Percentiles rank a stretch among this genome's conserved stretches.
Evolutionary conservation across 2,329 filamentous ascomycete species (phyloP).

Genomic region (Fusarium equiseti): DNA sequence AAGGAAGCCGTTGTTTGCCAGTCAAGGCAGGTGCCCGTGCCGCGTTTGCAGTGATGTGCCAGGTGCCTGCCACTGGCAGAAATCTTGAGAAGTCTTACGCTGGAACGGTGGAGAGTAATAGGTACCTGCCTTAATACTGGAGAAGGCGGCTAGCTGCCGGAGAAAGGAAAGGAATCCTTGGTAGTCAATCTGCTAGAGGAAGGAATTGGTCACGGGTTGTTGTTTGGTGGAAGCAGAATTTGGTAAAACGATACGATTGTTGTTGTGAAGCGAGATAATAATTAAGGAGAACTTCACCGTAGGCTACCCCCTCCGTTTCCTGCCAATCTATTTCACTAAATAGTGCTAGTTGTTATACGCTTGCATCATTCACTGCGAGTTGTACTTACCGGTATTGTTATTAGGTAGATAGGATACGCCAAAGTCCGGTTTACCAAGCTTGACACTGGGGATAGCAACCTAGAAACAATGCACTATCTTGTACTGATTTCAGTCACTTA

Average conservation of each 20-base stretch:
- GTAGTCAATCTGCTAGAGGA: neutral
- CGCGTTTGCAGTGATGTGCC: slow-evolving; percentile 10
- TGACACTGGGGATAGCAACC: neutral
- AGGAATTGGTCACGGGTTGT: neutral
- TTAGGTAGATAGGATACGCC: neutral
- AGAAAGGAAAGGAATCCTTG: neutral
- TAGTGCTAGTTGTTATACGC: neutral
- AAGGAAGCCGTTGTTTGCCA: neutral
- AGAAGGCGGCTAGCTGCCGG: neutral
- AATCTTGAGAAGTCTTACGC: neutral
- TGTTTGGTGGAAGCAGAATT: neutral
- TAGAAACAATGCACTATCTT: neutral
- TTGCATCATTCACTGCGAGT: neutral
- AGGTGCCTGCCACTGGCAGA: slow-evolving; percentile 14
- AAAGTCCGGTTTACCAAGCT: neutral
- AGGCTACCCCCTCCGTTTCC: neutral
- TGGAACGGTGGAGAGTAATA: neutral
- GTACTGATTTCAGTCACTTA: neutral
- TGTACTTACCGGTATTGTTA: neutral
- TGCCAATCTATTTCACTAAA: neutral
- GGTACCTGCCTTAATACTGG: neutral
- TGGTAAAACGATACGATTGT: neutral
- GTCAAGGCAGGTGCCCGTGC: slow-evolving; percentile 22
- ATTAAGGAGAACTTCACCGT: neutral
- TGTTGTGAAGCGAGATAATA: neutral